phyloP scores from a whole-genome alignment of 208 protist genomes.

The Trichomonas tenax region DNA sequence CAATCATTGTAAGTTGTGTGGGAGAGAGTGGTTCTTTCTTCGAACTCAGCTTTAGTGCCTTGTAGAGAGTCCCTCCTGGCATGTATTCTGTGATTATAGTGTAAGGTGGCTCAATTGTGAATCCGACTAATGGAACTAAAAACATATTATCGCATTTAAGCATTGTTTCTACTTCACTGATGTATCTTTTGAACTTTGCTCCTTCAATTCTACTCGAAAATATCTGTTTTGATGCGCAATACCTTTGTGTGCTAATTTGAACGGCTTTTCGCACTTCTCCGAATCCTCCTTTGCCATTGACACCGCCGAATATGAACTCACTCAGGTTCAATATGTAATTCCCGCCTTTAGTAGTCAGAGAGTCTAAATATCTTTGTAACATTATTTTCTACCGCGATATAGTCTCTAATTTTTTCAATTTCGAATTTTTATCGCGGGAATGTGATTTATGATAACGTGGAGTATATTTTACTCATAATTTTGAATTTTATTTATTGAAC shows the following conservation, averaged over 20 bases:
- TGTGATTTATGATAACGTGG: too few relatives aligned
- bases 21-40: background rate
- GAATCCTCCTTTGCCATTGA: background rate
- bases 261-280: background rate
- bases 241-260: background rate
- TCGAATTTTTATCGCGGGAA: too few relatives aligned
- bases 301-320: background rate
- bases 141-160: background rate
- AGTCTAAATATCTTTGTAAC: background rate
- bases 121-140: background rate
- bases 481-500: too few relatives aligned
- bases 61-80: background rate
- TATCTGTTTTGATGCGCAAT: background rate
- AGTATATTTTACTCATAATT: too few relatives aligned
- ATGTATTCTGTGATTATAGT: slow-evolving; percentile 10
- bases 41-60: background rate
- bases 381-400: background rate
- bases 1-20: background rate
- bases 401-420: too few relatives aligned
- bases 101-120: background rate
- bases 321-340: background rate
- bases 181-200: background rate
- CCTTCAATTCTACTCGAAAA: background rate
- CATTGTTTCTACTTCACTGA: background rate
- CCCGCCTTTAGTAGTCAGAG: background rate